Evolutionary conservation across 805 yeast genomes (phyloP).

Genomic region (Saccharomycopsis babjevae): DNA sequence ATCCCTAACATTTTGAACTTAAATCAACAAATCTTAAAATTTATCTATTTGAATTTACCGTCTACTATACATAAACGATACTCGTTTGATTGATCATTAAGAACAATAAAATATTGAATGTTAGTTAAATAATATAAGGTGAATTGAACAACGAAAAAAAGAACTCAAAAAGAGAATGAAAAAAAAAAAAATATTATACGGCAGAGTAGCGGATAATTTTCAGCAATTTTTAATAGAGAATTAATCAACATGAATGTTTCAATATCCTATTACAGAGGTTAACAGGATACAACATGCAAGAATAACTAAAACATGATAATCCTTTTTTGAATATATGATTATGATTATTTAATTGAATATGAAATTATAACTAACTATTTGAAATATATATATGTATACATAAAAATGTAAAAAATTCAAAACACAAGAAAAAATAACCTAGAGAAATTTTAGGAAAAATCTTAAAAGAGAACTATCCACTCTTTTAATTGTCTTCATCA

Average conservation of each 20-base stretch:
- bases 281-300: neutral
- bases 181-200: neutral
- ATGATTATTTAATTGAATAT: neutral
- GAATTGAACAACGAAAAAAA: neutral
- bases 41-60: neutral
- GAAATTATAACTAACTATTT: neutral
- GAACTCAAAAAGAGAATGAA: neutral
- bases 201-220: neutral
- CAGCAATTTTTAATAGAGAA: neutral
- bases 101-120: no score
- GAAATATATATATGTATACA: neutral
- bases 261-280: neutral
- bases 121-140: no score
- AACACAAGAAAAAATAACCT: neutral
- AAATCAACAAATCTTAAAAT: neutral
- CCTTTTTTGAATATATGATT: neutral
- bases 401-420: neutral
- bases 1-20: neutral
- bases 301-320: no score
- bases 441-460: neutral
- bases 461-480: neutral
- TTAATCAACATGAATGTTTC: neutral
- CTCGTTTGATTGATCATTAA: no score
- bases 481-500: conserved; percentile 41
- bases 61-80: no score